phyloP scores from a whole-genome alignment of 2,329 filamentous ascomycete genomes.

The Pestalotiopsis fici region DNA sequence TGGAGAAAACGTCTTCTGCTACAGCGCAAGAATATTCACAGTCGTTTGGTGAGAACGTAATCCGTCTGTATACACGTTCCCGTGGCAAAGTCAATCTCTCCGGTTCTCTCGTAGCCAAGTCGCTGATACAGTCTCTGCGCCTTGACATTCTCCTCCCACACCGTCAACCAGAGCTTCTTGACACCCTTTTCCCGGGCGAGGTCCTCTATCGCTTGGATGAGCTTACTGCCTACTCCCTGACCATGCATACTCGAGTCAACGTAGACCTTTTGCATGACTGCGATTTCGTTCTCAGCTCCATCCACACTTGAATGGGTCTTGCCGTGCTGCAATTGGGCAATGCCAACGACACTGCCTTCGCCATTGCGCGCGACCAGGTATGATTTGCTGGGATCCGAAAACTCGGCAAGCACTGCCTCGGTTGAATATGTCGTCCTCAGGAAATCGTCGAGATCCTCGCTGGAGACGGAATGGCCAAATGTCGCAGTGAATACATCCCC shows the following conservation, averaged over 20 bases:
- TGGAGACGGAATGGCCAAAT: slow-evolving; percentile 25
- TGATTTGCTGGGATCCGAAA: slow-evolving; percentile 17
- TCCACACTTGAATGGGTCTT: slow-evolving; percentile 19
- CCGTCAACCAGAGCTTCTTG: slow-evolving; percentile 25
- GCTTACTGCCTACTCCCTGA: slow-evolving; percentile 25
- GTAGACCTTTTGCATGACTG: slow-evolving; percentile 28
- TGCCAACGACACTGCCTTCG: slow-evolving; percentile 19
- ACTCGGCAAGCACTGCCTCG: slow-evolving; percentile 17
- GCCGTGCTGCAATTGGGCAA: slow-evolving; percentile 26
- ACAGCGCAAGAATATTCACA: neutral
- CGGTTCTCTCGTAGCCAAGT: slow-evolving; percentile 23
- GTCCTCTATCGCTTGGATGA: slow-evolving; percentile 23
- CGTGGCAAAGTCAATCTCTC: slow-evolving; percentile 20
- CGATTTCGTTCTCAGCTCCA: slow-evolving; percentile 10
- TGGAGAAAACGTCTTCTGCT: neutral
- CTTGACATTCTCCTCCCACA: slow-evolving; percentile 25
- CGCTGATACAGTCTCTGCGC: slow-evolving; percentile 24
- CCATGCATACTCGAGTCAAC: slow-evolving; percentile 27
- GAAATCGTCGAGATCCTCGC: slow-evolving; percentile 22
- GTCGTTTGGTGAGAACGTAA: slow-evolving; percentile 16
- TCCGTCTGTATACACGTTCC: slow-evolving; percentile 24
- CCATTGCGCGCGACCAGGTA: slow-evolving; percentile 23
- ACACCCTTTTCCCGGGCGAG: slow-evolving; percentile 26
- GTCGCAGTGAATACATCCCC: slow-evolving; percentile 24
- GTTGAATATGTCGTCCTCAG: slow-evolving; percentile 21